Conservation (phyloP, 2,329 filamentous ascomycete species). For the Penicillium sp. region DNA sequence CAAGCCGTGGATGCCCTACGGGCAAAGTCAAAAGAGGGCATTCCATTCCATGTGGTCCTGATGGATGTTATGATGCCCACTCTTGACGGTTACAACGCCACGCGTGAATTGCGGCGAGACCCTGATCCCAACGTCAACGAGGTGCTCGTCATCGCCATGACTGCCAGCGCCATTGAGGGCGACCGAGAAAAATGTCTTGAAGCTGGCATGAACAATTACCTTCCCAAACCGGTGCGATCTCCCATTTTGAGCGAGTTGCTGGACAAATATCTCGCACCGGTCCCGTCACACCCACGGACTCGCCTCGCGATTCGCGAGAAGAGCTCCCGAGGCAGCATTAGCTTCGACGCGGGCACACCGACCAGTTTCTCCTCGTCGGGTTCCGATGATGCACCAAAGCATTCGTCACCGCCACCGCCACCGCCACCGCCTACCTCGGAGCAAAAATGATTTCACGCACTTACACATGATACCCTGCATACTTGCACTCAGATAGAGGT, state of each 20-base stretch:
- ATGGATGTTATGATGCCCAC: slow-evolving; percentile 99
- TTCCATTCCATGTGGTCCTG: slow-evolving; percentile 83
- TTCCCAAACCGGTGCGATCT: slow-evolving; percentile 91
- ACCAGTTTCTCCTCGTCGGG: slow-evolving; percentile 29
- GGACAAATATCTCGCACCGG: slow-evolving; percentile 63
- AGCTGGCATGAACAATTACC: slow-evolving; percentile 96
- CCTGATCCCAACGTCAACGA: slow-evolving; percentile 73
- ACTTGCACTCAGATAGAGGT: slow-evolving; percentile 15
- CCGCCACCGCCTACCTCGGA: slow-evolving; percentile 22
- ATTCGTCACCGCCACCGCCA: slow-evolving; percentile 17
- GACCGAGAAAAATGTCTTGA: slow-evolving; percentile 95
- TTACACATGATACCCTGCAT: slow-evolving; percentile 26
- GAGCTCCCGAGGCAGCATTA: slow-evolving; percentile 29
- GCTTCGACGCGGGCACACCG: slow-evolving; percentile 27
- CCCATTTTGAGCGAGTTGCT: slow-evolving; percentile 85
- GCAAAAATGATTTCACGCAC: slow-evolving; percentile 20
- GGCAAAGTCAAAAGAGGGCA: slow-evolving; percentile 67
- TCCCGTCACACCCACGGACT: slow-evolving; percentile 39
- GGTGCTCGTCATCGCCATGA: slow-evolving; percentile 96
- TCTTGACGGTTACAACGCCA: slow-evolving; percentile 89
- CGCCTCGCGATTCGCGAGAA: slow-evolving; percentile 34
- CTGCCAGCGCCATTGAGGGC: slow-evolving; percentile 88
- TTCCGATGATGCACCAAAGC: slow-evolving; percentile 26
- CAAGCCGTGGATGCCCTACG: slow-evolving; percentile 87
- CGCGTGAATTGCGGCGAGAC: slow-evolving; percentile 77